Evolutionary conservation across 208 protist species (phyloP), one percentile per base, ranked within the genome.

Genomic region (Trypanosoma boissoni): DNA sequence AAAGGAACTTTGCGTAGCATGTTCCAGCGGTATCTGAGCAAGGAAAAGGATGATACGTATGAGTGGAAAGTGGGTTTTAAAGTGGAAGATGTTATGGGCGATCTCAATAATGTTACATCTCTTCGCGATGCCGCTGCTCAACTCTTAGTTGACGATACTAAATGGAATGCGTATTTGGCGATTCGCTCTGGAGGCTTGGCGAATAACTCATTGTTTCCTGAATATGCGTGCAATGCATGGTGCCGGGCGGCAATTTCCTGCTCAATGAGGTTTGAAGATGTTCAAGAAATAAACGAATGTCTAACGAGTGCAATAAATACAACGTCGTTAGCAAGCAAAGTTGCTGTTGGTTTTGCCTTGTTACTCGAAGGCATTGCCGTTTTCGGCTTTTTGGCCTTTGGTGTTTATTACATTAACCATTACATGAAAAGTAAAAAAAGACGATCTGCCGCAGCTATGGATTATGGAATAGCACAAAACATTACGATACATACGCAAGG

Each of bases 241-340:
- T 88, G 80, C 72, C 86, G 83, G 26, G 62, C 60, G 9, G 43
- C 78, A 5, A 45, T 73, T 31, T 64, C 80, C 10, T 90, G 83
- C 67, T 58, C 74, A 24, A 86, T 89, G 76, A 41, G 72, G 9
- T 65, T 66, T 58, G 63, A 54, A 14, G 31, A 46, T 9, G 68
- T 75, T 65, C 27, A 63, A 10, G 36, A 67, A 6, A 76, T 88
- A 21, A 55, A 74, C 37, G 27, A 14, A 2, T 92, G 80, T 52
- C 63, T 80, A 12, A 37, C 20, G 3, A 16, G 2, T 51, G 27
- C n/a, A n/a, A n/a, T n/a, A n/a, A n/a, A n/a, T n/a, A n/a, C n/a
- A n/a, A n/a, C n/a, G n/a, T n/a, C n/a, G n/a, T n/a, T n/a, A n/a
- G n/a, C n/a, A n/a, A n/a, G n/a, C n/a, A n/a, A n/a, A n/a, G n/a